Evolutionary conservation across 352 stramenopile species (phyloP), one percentile per base, ranked within the genome.

Genomic region (Pythium dissotocum): DNA sequence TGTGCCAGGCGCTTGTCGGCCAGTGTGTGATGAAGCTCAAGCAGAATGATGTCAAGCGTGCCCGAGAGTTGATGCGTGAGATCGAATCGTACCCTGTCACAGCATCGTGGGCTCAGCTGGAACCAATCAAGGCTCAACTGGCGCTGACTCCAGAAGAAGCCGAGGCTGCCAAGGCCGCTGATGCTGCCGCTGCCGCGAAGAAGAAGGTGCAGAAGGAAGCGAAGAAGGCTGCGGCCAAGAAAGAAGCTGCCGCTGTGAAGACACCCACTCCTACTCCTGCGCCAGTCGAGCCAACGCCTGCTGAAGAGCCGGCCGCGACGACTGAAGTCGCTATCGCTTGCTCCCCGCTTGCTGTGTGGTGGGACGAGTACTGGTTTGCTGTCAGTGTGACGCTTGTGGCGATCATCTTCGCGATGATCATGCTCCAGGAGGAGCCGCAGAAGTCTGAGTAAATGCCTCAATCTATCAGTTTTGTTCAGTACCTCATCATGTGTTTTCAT

Each of bases 11-110:
- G 30, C 75, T 91, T 12, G 71, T 89, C 9, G 80, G 77, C 7
- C 69, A 87, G 30, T 91, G 80, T 26, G 77, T 91, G 38, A 69
- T 91, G 8, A 66, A 83, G 21, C 73, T 91, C n/a, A 80, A 77
- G 56, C 63, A 78, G 30, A 70, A 73, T 6, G 76, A 83, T 48
- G 57, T 76, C 14, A 63, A 46, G 0, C 52, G 76, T 26, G 83
- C 83, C 3, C 48, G 59, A 2, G 36, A 72, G 49, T 48, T 83
- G 28, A 79, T 89, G 65, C 44, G 71, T 28, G 75, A 84, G 48
- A 80, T 89, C 16, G 77, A 87, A 42, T 32, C 69, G 3, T 58
- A 89, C 24, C 64, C 73, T 5, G 62, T 72, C 35, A 67, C 70
- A 30, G 52, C 69, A 24, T 63, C 62, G 21, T 77, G 71, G 54